Percentiles rank a stretch among this genome's conserved stretches.
phyloP scores from a whole-genome alignment of 2,329 filamentous ascomycete genomes.

The Cercospora berteroae region DNA sequence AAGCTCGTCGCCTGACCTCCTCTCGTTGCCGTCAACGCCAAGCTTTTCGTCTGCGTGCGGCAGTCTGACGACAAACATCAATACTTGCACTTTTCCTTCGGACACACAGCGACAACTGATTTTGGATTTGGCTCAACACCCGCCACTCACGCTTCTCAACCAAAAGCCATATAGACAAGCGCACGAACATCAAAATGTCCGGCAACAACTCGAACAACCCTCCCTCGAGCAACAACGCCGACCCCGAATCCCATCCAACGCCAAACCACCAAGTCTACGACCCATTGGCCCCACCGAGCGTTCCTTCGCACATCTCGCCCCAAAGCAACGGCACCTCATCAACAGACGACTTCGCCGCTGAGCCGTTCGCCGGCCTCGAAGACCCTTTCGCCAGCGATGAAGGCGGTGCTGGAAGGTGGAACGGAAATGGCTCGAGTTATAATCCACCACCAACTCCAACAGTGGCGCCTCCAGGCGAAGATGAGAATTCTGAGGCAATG shows the following conservation, averaged over 20 bases:
- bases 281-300: background rate
- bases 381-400: background rate
- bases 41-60: background rate
- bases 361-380: background rate
- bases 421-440: background rate
- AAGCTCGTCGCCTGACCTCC: background rate
- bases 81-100: background rate
- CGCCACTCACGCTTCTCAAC: background rate
- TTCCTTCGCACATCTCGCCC: background rate
- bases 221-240: background rate
- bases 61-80: background rate
- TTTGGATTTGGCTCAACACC: too few species aligned
- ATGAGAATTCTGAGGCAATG: background rate
- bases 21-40: background rate
- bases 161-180: background rate
- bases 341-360: background rate
- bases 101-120: too few species aligned
- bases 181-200: background rate
- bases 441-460: background rate
- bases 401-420: background rate
- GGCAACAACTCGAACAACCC: background rate
- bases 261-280: background rate
- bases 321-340: background rate
- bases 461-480: background rate
- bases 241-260: background rate